phyloP scores from a whole-genome alignment of 345 rosid genomes.

The Clausena lansium region DNA sequence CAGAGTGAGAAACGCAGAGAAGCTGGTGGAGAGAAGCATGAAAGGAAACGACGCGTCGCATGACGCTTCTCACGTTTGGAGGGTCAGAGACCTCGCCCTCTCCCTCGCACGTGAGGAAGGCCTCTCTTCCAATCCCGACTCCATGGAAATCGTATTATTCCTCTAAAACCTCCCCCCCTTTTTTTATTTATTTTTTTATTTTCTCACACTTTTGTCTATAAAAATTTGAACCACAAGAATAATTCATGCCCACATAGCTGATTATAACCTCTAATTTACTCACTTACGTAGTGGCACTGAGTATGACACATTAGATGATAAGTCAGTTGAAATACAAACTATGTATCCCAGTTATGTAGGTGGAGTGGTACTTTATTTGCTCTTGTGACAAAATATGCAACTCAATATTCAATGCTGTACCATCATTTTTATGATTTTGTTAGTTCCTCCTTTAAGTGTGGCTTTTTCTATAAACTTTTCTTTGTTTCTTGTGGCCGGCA shows the following conservation, averaged over 20 bases:
- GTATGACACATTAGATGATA: neutral
- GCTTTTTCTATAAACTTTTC: neutral
- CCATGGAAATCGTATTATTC: conserved; percentile 62
- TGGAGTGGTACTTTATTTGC: no score
- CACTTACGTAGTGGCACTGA: neutral
- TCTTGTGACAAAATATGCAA: no score
- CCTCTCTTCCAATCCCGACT: conserved; percentile 63
- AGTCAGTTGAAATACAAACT: neutral
- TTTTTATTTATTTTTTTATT: neutral
- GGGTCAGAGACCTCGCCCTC: conserved; percentile 82
- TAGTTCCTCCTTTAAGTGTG: no score
- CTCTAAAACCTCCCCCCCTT: neutral
- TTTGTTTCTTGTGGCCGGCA: conserved; percentile 32
- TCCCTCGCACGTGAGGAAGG: conserved; percentile 81
- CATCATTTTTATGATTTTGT: neutral
- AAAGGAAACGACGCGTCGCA: conserved; percentile 85
- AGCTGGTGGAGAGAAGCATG: conserved; percentile 57
- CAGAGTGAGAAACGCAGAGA: conserved; percentile 51
- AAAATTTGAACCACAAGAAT: neutral
- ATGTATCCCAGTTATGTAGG: no score
- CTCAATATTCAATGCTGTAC: neutral
- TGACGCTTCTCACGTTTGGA: conserved; percentile 71
- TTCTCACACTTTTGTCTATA: neutral
- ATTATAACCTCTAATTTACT: neutral
- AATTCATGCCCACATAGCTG: neutral